A percentile compares a stretch with the other conserved stretches of the same genome.
Conservation (phyloP, 2,329 filamentous ascomycete genomes). For the Coleophoma crateriformis region DNA sequence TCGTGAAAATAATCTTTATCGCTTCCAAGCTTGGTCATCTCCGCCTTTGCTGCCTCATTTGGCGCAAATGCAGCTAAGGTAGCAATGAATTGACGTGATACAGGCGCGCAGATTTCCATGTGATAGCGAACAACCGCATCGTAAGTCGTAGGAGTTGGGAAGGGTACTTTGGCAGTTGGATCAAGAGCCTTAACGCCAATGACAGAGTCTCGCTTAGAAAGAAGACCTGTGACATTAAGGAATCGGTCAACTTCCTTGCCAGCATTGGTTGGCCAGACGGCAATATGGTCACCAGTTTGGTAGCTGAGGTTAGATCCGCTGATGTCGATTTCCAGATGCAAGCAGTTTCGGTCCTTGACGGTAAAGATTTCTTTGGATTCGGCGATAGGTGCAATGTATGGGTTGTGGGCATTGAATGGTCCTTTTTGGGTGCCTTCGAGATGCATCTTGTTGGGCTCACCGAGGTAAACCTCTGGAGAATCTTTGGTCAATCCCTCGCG, state of each 20-base stretch:
- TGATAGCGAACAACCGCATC: conserved; percentile 92
- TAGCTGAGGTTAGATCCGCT: conserved; percentile 85
- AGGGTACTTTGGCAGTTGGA: conserved; percentile 93
- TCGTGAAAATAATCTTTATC: conserved; percentile 96
- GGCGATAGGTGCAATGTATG: conserved; percentile 88
- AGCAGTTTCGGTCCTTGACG: conserved; percentile 85
- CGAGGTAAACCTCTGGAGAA: conserved; percentile 80
- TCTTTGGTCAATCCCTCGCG: conserved; percentile 68
- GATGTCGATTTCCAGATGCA: conserved; percentile 94
- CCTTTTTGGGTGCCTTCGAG: conserved; percentile 79
- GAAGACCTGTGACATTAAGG: conserved; percentile 70
- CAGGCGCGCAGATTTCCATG: conserved; percentile 90
- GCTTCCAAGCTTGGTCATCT: conserved; percentile 81
- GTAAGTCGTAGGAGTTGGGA: conserved; percentile 94
- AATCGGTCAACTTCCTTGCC: conserved; percentile 90
- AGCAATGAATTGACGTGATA: conserved; percentile 92
- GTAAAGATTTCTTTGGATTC: conserved; percentile 90
- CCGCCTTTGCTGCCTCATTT: conserved; percentile 75
- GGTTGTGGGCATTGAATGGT: conserved; percentile 94
- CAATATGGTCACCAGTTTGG: conserved; percentile 95
- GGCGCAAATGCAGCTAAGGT: conserved; percentile 86
- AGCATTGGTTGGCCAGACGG: conserved; percentile 93
- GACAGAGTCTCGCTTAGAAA: conserved; percentile 72
- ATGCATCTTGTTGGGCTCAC: conserved; percentile 94
- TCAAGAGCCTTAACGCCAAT: conserved; percentile 88